A percentile compares a stretch with the other conserved stretches of the same genome.
Evolutionary conservation across 2,329 filamentous ascomycete species (phyloP).

Genomic region (Alternaria brassicicola): DNA sequence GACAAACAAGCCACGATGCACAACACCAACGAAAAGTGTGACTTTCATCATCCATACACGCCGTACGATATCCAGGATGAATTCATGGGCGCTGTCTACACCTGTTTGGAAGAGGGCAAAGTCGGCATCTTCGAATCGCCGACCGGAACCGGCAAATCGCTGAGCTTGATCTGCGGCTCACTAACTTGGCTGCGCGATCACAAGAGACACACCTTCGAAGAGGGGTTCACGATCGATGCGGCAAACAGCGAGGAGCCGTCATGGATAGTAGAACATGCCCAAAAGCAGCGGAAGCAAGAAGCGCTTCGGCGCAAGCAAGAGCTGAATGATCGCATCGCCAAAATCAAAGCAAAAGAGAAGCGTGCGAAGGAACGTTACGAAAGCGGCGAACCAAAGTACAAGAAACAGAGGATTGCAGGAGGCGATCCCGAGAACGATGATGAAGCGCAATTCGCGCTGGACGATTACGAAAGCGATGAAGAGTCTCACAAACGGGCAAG

Average conservation of each 20-base stretch:
- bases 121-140: constrained; percentile 91
- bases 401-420: constrained; percentile 45
- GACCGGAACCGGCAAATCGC: constrained; percentile 91
- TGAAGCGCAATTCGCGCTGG: constrained; percentile 75
- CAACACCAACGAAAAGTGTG: constrained; percentile 28
- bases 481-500: constrained; percentile 49
- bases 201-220: constrained; percentile 67
- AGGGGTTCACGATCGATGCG: constrained; percentile 56
- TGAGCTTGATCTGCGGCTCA: constrained; percentile 87
- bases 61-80: constrained; percentile 87
- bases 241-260: constrained; percentile 72
- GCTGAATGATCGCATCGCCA: constrained; percentile 72
- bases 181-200: constrained; percentile 89
- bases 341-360: constrained; percentile 66
- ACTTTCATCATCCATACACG: constrained; percentile 86
- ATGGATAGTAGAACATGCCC: constrained; percentile 82
- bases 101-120: constrained; percentile 77
- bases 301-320: constrained; percentile 71
- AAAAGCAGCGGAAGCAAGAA: constrained; percentile 70
- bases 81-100: constrained; percentile 85
- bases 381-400: constrained; percentile 56
- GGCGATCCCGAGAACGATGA: constrained; percentile 38
- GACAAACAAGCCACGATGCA: constrained; percentile 20
- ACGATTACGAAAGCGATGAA: constrained; percentile 72
- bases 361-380: constrained; percentile 62